phyloP scores from a whole-genome alignment of 2,329 filamentous ascomycete genomes.

The Hypoxylon sp. region DNA sequence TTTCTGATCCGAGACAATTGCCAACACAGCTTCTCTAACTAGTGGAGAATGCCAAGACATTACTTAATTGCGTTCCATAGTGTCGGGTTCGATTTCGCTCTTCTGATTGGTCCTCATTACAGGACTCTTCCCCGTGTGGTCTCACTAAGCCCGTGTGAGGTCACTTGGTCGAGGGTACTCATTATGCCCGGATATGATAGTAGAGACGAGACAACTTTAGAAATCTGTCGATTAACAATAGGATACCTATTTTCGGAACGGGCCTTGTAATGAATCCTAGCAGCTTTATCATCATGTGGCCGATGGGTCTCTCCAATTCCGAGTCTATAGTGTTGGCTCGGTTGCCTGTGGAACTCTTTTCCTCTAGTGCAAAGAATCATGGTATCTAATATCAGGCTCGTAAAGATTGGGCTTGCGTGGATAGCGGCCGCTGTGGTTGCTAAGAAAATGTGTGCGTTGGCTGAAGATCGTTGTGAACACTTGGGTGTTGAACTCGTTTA shows the following conservation, averaged over 20 bases:
- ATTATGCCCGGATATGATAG: slow-evolving; percentile 28
- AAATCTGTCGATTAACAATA: slow-evolving; percentile 14
- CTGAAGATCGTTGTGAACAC: slow-evolving; percentile 12
- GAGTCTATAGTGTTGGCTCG: slow-evolving; percentile 14
- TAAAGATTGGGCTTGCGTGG: slow-evolving; percentile 2
- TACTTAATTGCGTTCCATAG: slow-evolving; percentile 42
- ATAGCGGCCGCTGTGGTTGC: slow-evolving; percentile 4
- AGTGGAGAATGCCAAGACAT: slow-evolving; percentile 41
- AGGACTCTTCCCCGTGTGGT: slow-evolving; percentile 31
- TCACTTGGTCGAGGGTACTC: slow-evolving; percentile 34
- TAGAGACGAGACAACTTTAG: slow-evolving; percentile 3
- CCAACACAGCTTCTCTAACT: slow-evolving; percentile 40
- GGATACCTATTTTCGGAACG: slow-evolving; percentile 14
- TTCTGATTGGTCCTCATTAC: slow-evolving; percentile 37
- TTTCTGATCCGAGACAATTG: slow-evolving; percentile 40
- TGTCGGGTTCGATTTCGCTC: slow-evolving; percentile 35
- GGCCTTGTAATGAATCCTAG: slow-evolving; percentile 23
- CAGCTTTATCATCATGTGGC: slow-evolving; percentile 16
- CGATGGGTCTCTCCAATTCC: slow-evolving; percentile 5
- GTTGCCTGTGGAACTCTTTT: slow-evolving; percentile 9
- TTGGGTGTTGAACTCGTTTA: slow-evolving; percentile 16
- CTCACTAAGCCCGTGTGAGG: slow-evolving; percentile 31
- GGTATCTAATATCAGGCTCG: slow-evolving; percentile 3
- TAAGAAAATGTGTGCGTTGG: slow-evolving; percentile 11
- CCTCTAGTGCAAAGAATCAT: not conserved